A percentile compares a stretch with the other conserved stretches of the same genome.
Evolutionary conservation across 208 protist genomes (phyloP).

Genomic region (Angomonas deanei): DNA sequence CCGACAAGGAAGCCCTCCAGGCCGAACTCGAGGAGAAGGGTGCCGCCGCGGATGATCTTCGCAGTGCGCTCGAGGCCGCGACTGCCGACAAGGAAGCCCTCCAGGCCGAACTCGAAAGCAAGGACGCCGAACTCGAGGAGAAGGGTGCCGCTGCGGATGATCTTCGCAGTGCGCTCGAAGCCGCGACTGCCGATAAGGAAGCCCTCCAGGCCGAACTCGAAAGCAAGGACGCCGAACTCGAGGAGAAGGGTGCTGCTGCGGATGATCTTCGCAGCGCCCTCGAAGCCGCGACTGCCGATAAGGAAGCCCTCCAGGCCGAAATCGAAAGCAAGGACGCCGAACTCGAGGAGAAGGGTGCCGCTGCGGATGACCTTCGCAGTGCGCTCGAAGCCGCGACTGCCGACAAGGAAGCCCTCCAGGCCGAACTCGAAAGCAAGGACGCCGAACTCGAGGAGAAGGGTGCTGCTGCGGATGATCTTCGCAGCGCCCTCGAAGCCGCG

Average conservation of each 20-base stretch:
- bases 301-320: not conserved
- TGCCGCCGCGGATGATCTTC: not conserved
- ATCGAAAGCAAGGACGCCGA: not conserved
- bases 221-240: not conserved
- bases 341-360: not conserved
- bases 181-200: not conserved
- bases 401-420: not conserved
- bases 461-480: slow-evolving; percentile 12
- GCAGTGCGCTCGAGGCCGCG: not conserved
- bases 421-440: not conserved
- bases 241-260: not conserved
- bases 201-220: not conserved
- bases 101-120: not conserved
- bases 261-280: not conserved
- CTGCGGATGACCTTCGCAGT: not conserved
- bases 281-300: not conserved
- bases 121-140: not conserved
- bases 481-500: slow-evolving; percentile 14
- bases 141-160: not conserved
- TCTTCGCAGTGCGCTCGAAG: not conserved
- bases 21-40: not conserved
- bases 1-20: too few relatives aligned
- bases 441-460: slow-evolving; percentile 7
- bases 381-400: not conserved
- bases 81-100: not conserved